Evolutionary conservation across 441 rosid genomes (phyloP).

Genomic region (Erodium trifolium): DNA sequence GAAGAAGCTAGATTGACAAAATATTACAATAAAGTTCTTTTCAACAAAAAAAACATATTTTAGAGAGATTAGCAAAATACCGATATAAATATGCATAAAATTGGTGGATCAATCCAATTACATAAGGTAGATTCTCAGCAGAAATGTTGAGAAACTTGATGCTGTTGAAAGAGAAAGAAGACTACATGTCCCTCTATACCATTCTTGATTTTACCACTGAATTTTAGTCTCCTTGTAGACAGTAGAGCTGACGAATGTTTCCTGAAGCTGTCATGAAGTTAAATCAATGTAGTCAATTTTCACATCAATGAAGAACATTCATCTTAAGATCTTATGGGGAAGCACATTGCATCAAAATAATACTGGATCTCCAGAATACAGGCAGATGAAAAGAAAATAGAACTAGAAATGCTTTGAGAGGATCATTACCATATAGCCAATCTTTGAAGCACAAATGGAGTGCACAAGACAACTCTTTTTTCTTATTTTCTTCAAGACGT

Average conservation of each 20-base stretch:
- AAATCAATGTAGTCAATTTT: background rate
- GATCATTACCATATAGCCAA: slow-evolving; percentile 81
- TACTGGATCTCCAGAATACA: background rate
- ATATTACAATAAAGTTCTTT: slow-evolving; percentile 10
- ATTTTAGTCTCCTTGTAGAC: slow-evolving; percentile 4
- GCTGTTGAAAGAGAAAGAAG: slow-evolving; percentile 20
- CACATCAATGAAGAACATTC: background rate
- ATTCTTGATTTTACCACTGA: background rate
- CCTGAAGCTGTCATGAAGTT: background rate
- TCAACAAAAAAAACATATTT: background rate
- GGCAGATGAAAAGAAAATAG: background rate
- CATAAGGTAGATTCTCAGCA: background rate
- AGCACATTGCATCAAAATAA: background rate
- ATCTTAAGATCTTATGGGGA: background rate
- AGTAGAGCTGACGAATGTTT: slow-evolving; percentile 6
- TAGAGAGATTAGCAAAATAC: slow-evolving; percentile 3
- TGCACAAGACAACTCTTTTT: slow-evolving; percentile 73
- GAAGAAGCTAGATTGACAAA: background rate
- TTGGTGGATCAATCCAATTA: slow-evolving; percentile 7
- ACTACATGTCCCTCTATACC: background rate
- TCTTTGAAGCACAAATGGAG: slow-evolving; percentile 90
- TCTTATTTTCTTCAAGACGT: slow-evolving; percentile 74
- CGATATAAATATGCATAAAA: slow-evolving; percentile 19
- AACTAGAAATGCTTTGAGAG: background rate
- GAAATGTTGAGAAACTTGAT: slow-evolving; percentile 14